phyloP scores from a whole-genome alignment of 1,139 yeast species.

The Nematodospora anomalae region DNA sequence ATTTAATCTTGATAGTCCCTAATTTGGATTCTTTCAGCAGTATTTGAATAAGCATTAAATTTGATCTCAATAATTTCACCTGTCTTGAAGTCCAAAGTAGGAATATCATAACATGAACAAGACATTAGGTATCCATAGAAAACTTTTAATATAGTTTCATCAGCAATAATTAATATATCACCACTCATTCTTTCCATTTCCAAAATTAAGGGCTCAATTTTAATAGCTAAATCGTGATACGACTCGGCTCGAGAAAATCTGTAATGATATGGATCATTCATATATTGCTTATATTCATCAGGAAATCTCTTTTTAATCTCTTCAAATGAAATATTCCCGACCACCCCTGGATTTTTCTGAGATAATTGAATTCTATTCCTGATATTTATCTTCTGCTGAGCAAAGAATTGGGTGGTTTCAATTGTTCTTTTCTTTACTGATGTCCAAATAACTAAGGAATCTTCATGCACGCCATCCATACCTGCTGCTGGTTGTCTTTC shows the following conservation, averaged over 20 bases:
- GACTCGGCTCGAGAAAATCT: constrained; percentile 92
- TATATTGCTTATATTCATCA: constrained; percentile 63
- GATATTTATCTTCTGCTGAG: constrained; percentile 57
- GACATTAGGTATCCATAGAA: constrained; percentile 95
- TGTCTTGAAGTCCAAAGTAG: constrained; percentile 71
- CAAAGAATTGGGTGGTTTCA: constrained; percentile 72
- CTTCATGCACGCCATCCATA: constrained; percentile 48
- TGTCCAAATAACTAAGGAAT: constrained; percentile 82
- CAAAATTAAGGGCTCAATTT: constrained; percentile 87
- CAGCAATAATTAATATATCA: constrained; percentile 87
- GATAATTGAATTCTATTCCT: constrained; percentile 80
- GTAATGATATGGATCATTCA: constrained; percentile 85
- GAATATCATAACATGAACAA: constrained; percentile 82
- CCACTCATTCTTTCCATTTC: constrained; percentile 92
- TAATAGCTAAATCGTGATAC: constrained; percentile 91
- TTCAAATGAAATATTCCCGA: constrained; percentile 63
- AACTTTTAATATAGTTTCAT: constrained; percentile 84
- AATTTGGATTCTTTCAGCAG: constrained; percentile 52
- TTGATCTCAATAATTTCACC: constrained; percentile 84
- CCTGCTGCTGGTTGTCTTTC: constrained; percentile 49
- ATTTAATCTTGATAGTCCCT: constrained; percentile 17
- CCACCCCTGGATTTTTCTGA: constrained; percentile 89
- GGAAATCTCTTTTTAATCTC: constrained; percentile 65
- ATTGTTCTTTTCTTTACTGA: constrained; percentile 84
- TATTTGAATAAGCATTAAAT: constrained; percentile 83